Percentiles rank a stretch among this genome's conserved stretches.
Conservation (phyloP, 441 rosid genomes). For the Omphalea diandra region DNA sequence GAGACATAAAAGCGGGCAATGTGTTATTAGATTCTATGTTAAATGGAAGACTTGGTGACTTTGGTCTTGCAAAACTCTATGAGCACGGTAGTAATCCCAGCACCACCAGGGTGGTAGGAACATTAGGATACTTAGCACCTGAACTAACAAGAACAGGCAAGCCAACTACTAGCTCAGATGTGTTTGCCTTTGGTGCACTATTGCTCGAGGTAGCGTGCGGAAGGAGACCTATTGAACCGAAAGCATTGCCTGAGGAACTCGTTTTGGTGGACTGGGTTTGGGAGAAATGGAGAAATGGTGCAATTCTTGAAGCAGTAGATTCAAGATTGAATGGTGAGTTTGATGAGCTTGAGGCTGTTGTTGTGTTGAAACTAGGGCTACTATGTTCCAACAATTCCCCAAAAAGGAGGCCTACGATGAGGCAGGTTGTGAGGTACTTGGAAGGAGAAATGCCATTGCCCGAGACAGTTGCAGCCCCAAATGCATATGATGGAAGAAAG, state of each 20-base stretch:
- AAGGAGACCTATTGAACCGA: slow-evolving; percentile 73
- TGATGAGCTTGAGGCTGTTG: slow-evolving; percentile 55
- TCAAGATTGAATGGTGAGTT: slow-evolving; percentile 54
- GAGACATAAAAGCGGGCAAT: slow-evolving; percentile 84
- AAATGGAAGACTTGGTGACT: slow-evolving; percentile 78
- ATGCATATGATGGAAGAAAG: slow-evolving; percentile 35
- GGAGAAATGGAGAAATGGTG: slow-evolving; percentile 65
- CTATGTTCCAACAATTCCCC: slow-evolving; percentile 66
- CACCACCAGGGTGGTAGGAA: slow-evolving; percentile 82
- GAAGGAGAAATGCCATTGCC: slow-evolving; percentile 65
- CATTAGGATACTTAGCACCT: slow-evolving; percentile 88
- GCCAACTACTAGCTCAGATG: slow-evolving; percentile 68
- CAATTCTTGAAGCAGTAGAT: slow-evolving; percentile 63
- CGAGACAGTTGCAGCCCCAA: slow-evolving; percentile 47
- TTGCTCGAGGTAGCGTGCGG: slow-evolving; percentile 76
- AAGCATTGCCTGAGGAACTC: slow-evolving; percentile 73
- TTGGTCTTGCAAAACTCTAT: slow-evolving; percentile 78
- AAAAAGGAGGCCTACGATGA: slow-evolving; percentile 61
- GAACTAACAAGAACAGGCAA: slow-evolving; percentile 84
- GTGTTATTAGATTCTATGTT: slow-evolving; percentile 67
- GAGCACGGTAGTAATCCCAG: slow-evolving; percentile 67
- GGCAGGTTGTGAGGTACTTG: slow-evolving; percentile 71
- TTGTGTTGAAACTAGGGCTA: slow-evolving; percentile 65
- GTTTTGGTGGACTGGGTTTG: slow-evolving; percentile 85
- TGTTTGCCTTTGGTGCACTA: slow-evolving; percentile 82